phyloP scores from a whole-genome alignment of 768 basidiomycete species.

The Amanita polypyramis region DNA sequence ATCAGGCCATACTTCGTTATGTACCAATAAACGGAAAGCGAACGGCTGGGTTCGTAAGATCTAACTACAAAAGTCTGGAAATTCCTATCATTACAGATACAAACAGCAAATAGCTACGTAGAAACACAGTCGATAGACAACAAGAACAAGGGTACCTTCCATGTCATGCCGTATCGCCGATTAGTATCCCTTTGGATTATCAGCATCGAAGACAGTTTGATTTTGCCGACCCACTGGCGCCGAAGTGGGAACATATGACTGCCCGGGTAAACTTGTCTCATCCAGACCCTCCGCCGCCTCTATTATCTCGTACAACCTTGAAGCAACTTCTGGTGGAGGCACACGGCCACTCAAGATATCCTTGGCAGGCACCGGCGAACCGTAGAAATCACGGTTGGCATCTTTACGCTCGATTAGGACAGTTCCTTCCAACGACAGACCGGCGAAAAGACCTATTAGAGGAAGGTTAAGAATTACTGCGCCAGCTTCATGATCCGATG shows the following conservation, averaged over 20 bases:
- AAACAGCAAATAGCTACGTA: neutral
- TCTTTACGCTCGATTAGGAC: conserved; percentile 92
- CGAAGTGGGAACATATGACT: conserved; percentile 63
- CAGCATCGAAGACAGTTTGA: conserved; percentile 73
- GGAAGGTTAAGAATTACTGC: neutral
- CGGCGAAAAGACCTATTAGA: conserved; percentile 77
- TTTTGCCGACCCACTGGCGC: conserved; percentile 42
- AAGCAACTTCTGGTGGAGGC: conserved; percentile 95
- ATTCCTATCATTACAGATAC: too few relatives aligned
- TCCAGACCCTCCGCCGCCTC: conserved; percentile 93
- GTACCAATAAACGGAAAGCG: too few relatives aligned
- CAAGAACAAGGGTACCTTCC: neutral
- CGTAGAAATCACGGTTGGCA: conserved; percentile 94
- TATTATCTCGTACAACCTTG: conserved; percentile 88
- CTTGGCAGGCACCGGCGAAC: conserved; percentile 76
- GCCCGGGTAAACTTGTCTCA: conserved; percentile 69
- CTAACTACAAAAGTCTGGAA: too few relatives aligned
- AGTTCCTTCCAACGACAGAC: conserved; percentile 90
- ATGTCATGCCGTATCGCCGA: neutral
- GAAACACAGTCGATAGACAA: neutral
- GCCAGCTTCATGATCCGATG: neutral
- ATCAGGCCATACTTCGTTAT: too few relatives aligned
- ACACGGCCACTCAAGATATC: conserved; percentile 92
- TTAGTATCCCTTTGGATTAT: conserved; percentile 24
- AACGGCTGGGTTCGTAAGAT: too few relatives aligned